Evolutionary conservation across 768 basidiomycete species (phyloP), one percentile per base, ranked within the genome.

Genomic region (Leccinum rimulosum): DNA sequence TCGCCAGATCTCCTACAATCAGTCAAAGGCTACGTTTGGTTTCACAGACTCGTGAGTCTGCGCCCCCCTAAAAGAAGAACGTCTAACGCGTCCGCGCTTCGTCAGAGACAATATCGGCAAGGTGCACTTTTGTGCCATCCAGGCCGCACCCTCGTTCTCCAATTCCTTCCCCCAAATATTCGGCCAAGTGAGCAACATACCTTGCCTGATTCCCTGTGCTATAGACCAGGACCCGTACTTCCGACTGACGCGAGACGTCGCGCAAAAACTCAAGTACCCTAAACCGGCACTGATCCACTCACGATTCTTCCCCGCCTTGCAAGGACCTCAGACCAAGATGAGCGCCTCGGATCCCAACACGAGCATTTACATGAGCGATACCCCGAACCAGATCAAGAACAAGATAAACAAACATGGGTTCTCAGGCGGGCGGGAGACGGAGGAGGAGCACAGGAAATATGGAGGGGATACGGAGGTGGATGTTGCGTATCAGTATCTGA

Each of bases 81-180:
- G 6, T 6, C 33, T 56, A n/a, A 48, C 7, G 28, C 30, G 51
- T 25, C 43, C 47, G 54, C 47, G 54, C 57, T n/a, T 45, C 28
- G 45, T 57, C 69, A 98, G 95, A 25, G 97, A 98, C 75, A 98
- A 98, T 76, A 94, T 98, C 64, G 97, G 97, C 61, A 98, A 98
- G 78, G 85, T 93, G 59, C 95, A 98, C 76, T 99, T 99, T 72
- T 93, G 89, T 36, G 82, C 97, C 30, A 86, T 99, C 63, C 97
- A 99, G 75, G 94, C 97, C 8, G 86, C 95, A 1, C 95, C 97
- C 0, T 91, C 94, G 17, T 99, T 99, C 80, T 95, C 93, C 62
- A 96, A 95, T 74, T 97, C 95, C 12, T 99, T 98, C 80, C 95
- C 97, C 19, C 93, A 99, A 61, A 98, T 99, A 63, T 99, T 95